These are phyloP conservation scores for Coniochaeta sp. DNA, from an alignment of 2,329 filamentous ascomycete species.

Conservation along the genomic window DNA sequence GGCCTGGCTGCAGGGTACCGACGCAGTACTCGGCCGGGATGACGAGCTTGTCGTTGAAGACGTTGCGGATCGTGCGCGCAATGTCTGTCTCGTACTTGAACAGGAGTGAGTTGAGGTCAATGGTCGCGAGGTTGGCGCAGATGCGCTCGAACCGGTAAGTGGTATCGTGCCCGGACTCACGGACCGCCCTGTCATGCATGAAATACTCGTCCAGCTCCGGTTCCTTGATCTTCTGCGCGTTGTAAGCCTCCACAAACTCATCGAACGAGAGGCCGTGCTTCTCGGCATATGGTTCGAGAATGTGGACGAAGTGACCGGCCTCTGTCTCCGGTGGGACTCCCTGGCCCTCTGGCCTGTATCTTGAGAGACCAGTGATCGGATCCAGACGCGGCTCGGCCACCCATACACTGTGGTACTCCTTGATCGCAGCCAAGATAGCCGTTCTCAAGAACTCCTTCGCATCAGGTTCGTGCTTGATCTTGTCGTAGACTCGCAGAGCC, in stretches of 20 bases:
- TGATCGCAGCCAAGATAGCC: constrained; percentile 85
- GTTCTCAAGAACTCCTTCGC: constrained; percentile 73
- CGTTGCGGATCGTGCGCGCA: constrained; percentile 71
- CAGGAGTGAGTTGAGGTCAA: constrained; percentile 88
- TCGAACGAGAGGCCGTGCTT: constrained; percentile 78
- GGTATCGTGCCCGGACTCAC: constrained; percentile 95
- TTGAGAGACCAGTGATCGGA: constrained; percentile 67
- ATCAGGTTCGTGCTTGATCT: constrained; percentile 79
- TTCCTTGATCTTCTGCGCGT: constrained; percentile 66
- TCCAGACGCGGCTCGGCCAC: constrained; percentile 72
- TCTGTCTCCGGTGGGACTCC: constrained; percentile 92
- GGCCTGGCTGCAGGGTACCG: constrained; percentile 56
- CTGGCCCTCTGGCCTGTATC: constrained; percentile 75
- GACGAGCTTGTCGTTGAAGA: constrained; percentile 76
- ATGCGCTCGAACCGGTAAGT: constrained; percentile 86
- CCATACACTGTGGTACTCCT: constrained; percentile 92
- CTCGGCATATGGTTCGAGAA: constrained; percentile 73
- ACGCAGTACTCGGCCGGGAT: constrained; percentile 78
- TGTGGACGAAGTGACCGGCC: constrained; percentile 75
- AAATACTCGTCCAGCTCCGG: constrained; percentile 94
- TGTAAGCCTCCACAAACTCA: constrained; percentile 86
- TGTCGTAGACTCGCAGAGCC: constrained; percentile 87
- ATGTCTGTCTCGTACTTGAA: constrained; percentile 99
- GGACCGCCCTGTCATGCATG: constrained; percentile 87
- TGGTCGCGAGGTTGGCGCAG: constrained; percentile 82